phyloP scores from a whole-genome alignment of 768 basidiomycete species.

The Naematelia aurantialba region DNA sequence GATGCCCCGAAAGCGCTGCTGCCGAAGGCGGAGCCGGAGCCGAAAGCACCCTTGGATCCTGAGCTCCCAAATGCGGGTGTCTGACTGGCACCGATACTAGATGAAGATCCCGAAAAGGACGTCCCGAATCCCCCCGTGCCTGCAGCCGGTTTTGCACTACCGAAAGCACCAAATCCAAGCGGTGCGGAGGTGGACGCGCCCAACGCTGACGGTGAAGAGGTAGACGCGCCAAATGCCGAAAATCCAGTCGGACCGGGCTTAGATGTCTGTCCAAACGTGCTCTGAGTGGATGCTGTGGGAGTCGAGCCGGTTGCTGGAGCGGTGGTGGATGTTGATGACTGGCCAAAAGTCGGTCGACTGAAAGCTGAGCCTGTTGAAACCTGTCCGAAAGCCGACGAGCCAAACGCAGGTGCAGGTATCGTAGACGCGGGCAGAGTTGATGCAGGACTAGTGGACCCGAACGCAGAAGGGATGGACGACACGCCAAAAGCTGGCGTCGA shows the following conservation, averaged over 20 bases:
- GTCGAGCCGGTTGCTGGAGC: slow-evolving; percentile 27
- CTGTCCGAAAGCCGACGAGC: slow-evolving; percentile 50
- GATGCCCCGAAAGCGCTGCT: slow-evolving; percentile 21
- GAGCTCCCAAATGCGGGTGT: not conserved
- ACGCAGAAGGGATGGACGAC: slow-evolving; percentile 6
- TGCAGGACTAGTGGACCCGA: not conserved
- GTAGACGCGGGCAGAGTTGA: not conserved
- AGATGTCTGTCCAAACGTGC: slow-evolving; percentile 31
- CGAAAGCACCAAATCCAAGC: slow-evolving; percentile 25
- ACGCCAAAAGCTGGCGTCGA: slow-evolving; percentile 27
- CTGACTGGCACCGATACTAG: not conserved
- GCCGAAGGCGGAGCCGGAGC: slow-evolving; percentile 12
- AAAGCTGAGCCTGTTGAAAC: slow-evolving; percentile 29
- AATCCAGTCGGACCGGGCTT: slow-evolving; percentile 1
- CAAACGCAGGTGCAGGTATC: slow-evolving; percentile 29
- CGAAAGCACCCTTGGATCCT: not conserved
- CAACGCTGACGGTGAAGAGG: slow-evolving; percentile 8
- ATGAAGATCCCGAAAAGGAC: slow-evolving; percentile 7
- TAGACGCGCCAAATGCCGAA: slow-evolving; percentile 10
- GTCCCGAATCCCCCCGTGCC: slow-evolving; percentile 8
- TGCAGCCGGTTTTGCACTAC: slow-evolving; percentile 11
- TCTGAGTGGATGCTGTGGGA: slow-evolving; percentile 30
- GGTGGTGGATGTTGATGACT: slow-evolving; percentile 35
- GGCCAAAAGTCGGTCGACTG: slow-evolving; percentile 51
- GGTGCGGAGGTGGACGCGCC: slow-evolving; percentile 11